phyloP scores from a whole-genome alignment of 768 basidiomycete genomes.

The Tulasnella sp. region DNA sequence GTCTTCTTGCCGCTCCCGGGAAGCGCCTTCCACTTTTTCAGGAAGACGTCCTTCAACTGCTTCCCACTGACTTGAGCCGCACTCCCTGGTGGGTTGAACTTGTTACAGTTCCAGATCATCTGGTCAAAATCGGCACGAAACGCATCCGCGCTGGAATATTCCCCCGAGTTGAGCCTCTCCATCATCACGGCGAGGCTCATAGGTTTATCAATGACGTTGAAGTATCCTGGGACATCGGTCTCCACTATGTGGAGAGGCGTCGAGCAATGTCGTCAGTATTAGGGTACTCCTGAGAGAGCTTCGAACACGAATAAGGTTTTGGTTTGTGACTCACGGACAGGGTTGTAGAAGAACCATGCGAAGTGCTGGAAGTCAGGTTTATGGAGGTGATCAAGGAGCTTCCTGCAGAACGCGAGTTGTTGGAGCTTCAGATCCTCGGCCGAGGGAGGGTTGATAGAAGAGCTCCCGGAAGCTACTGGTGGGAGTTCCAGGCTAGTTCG shows the following conservation, averaged over 20 bases:
- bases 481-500: not conserved
- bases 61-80: slow-evolving; percentile 30
- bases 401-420: slow-evolving; percentile 30
- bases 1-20: slow-evolving; percentile 19
- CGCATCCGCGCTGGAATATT: slow-evolving; percentile 29
- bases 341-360: slow-evolving; percentile 32
- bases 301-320: not conserved
- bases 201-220: slow-evolving; percentile 30
- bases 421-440: slow-evolving; percentile 23
- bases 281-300: not conserved
- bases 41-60: slow-evolving; percentile 30
- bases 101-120: slow-evolving; percentile 34
- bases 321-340: slow-evolving; percentile 28
- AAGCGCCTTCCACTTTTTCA: slow-evolving; percentile 31
- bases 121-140: slow-evolving; percentile 32
- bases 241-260: not conserved
- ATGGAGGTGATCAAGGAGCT: slow-evolving; percentile 28
- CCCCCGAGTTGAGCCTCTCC: slow-evolving; percentile 27
- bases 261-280: not conserved
- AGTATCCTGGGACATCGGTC: slow-evolving; percentile 30
- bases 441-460: slow-evolving; percentile 13
- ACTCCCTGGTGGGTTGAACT: slow-evolving; percentile 34
- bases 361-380: slow-evolving; percentile 27
- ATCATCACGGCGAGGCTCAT: slow-evolving; percentile 35
- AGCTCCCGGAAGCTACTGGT: not conserved